Evolutionary conservation across 805 yeast species (phyloP), one percentile per base, ranked within the genome.

Genomic region (Hanseniaspora opuntiae): DNA sequence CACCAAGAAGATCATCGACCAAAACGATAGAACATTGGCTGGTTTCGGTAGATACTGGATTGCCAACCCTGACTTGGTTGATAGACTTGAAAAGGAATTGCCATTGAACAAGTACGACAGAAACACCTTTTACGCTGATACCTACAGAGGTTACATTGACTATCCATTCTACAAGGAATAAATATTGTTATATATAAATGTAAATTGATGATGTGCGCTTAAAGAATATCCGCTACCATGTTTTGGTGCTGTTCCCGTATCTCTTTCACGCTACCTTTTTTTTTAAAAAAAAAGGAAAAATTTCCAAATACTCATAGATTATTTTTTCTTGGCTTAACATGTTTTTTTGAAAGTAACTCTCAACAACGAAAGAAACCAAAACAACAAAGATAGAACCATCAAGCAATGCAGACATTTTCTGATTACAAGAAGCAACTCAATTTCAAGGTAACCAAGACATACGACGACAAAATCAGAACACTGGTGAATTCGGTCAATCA

Each of bases 51-150:
- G 82, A 56, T 67, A 64, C 54, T 77, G 71, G 62, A 71, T 75
- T 47, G 64, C 80, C 32, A 79, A 78, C 64, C 82, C 84, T 1
- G 84, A 79, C 60, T 61, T 79, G 35, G 73, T 71, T 19, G 59
- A 65, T n/a, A 66, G 79, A 56, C 53, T 78, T 40, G 63, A 68
- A 56, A 63, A 73, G 32, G 72, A 71, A 30, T 52, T 62, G 37
- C 70, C 71, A 44, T 62, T 77, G 55, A 68, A 67, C 55, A 57
- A 64, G 33, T 79, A 77, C 59, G 70, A 77, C 61, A 70, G 81
- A 60, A 55, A 58, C 17, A 70, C 75, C 10, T 79, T 79, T 64
- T 79, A 78, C 61, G 54, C 59, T 33, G 57, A 62, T 50, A 57
- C 63, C 16, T 66, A 63, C 6, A 56, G 63, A 42, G 78, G 78